These are phyloP conservation scores for Fraxinus quadrangulata DNA, from an alignment of 257 asterid species.

Conservation along the genomic window DNA sequence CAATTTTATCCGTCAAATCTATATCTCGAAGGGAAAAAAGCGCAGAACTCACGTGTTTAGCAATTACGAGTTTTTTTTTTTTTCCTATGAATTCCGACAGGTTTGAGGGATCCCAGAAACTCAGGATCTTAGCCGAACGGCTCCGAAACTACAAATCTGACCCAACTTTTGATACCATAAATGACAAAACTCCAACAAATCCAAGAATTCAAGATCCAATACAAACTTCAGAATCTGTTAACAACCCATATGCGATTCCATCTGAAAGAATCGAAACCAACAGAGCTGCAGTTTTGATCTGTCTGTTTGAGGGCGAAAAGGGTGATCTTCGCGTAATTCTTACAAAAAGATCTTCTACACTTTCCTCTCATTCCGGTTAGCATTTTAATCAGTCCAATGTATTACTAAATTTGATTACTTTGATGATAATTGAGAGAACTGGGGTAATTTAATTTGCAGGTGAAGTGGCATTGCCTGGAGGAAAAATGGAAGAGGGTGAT, in stretches of 20 bases:
- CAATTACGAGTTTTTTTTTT: not conserved
- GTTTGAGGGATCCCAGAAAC: slow-evolving; percentile 41
- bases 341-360: slow-evolving; percentile 65
- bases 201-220: slow-evolving; percentile 18
- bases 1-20: too few relatives aligned
- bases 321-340: slow-evolving; percentile 75
- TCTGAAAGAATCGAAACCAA: slow-evolving; percentile 18
- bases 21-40: not conserved
- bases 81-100: slow-evolving; percentile 33
- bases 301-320: slow-evolving; percentile 57
- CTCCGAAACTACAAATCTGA: slow-evolving; percentile 41
- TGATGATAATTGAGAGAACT: not conserved
- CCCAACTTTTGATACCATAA: slow-evolving; percentile 3
- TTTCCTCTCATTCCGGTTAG: slow-evolving; percentile 71
- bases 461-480: slow-evolving; percentile 93
- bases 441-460: slow-evolving; percentile 42
- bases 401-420: not conserved
- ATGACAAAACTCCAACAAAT: not conserved
- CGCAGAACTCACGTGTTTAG: not conserved
- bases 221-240: slow-evolving; percentile 1
- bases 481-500: slow-evolving; percentile 73
- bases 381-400: not conserved
- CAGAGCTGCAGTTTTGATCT: slow-evolving; percentile 74
- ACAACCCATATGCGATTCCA: slow-evolving; percentile 6
- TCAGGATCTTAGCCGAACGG: slow-evolving; percentile 39